These are phyloP conservation scores for Cystobasidium tubakii DNA, from an alignment of 768 basidiomycete species.

Conservation along the genomic window DNA sequence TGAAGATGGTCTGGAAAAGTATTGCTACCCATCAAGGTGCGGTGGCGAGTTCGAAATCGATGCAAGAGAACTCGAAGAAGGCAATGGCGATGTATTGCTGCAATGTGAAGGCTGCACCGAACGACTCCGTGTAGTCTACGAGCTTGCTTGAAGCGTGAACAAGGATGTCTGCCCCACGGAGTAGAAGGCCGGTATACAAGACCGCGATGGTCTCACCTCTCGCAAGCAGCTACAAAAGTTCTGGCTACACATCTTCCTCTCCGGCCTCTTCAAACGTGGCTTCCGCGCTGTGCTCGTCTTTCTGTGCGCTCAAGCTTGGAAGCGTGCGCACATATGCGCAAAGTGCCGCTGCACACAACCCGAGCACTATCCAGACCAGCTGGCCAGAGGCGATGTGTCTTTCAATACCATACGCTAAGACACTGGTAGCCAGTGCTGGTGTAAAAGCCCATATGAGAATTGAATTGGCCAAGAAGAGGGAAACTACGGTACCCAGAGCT, in stretches of 20 bases:
- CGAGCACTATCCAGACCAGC: neutral
- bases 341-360: neutral
- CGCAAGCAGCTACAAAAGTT: too few relatives aligned
- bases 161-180: neutral
- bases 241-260: too few relatives aligned
- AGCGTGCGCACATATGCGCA: neutral
- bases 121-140: slow-evolving; percentile 19
- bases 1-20: neutral
- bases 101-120: slow-evolving; percentile 32
- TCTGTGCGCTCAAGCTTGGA: neutral
- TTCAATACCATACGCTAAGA: slow-evolving; percentile 5
- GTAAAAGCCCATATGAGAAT: neutral
- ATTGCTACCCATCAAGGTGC: slow-evolving; percentile 26
- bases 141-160: neutral
- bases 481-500: neutral
- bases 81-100: slow-evolving; percentile 16
- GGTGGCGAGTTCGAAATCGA: slow-evolving; percentile 18
- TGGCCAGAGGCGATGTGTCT: neutral
- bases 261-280: neutral
- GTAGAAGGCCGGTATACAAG: neutral
- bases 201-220: too few relatives aligned
- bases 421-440: neutral
- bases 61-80: slow-evolving; percentile 19
- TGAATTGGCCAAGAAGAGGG: neutral
- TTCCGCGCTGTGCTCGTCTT: neutral